Percentiles rank a stretch among this genome's conserved stretches.
Evolutionary conservation across 1,139 yeast genomes (phyloP).

Genomic region (Taphrina wiesneri): DNA sequence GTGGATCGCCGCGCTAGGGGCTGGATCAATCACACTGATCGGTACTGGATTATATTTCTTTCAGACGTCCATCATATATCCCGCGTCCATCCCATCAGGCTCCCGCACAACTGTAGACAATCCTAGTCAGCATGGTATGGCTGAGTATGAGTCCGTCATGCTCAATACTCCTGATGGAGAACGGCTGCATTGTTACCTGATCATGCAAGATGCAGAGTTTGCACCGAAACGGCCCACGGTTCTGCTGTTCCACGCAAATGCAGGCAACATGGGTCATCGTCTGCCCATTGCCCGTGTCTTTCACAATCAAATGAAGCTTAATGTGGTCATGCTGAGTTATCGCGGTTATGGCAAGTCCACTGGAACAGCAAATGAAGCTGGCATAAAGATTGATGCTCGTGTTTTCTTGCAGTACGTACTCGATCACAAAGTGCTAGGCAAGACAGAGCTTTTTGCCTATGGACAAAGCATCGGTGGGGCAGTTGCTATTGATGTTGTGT

Average conservation of each 20-base stretch:
- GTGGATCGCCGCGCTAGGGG: slow-evolving; percentile 1
- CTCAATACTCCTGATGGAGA: slow-evolving; percentile 70
- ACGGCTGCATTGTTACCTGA: slow-evolving; percentile 47
- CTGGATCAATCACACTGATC: background rate
- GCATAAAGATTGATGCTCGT: slow-evolving; percentile 80
- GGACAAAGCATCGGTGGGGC: slow-evolving; percentile 97
- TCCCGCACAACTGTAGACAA: slow-evolving; percentile 68
- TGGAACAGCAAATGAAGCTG: slow-evolving; percentile 74
- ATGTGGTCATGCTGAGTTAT: slow-evolving; percentile 52
- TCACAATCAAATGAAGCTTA: slow-evolving; percentile 64
- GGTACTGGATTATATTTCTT: slow-evolving; percentile 38
- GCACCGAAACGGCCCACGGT: slow-evolving; percentile 54
- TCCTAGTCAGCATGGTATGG: slow-evolving; percentile 71
- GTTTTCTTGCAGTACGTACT: slow-evolving; percentile 64
- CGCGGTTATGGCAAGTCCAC: slow-evolving; percentile 66
- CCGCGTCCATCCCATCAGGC: slow-evolving; percentile 77
- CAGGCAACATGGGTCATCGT: slow-evolving; percentile 94
- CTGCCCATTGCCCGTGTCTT: slow-evolving; percentile 78
- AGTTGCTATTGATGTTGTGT: slow-evolving; percentile 79
- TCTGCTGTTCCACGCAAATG: slow-evolving; percentile 82
- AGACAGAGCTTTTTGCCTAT: slow-evolving; percentile 64
- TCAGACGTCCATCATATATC: slow-evolving; percentile 75
- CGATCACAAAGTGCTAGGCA: slow-evolving; percentile 55
- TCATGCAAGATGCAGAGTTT: slow-evolving; percentile 47
- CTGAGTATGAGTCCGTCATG: slow-evolving; percentile 59